Conservation (phyloP, 768 basidiomycete genomes). For the Psilocybe cubensis region DNA sequence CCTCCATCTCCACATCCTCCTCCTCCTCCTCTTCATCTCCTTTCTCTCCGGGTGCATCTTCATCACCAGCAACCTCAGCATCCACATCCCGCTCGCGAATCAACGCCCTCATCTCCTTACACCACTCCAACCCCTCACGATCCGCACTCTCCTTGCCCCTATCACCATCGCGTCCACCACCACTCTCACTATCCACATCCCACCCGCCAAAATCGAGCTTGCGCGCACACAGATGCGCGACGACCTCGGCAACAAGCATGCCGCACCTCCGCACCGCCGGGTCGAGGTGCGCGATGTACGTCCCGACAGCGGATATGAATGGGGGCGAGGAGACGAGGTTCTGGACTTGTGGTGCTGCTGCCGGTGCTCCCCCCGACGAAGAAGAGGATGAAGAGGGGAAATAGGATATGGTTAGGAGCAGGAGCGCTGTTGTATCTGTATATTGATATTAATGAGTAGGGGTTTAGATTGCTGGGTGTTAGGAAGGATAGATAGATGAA, state of each 20-base stretch:
- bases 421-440: constrained; percentile 72
- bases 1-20: constrained; percentile 9
- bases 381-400: constrained; percentile 54
- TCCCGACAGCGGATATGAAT: constrained; percentile 71
- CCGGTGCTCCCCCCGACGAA: too few species aligned
- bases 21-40: neutral
- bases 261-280: constrained; percentile 81
- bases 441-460: neutral
- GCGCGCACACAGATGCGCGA: constrained; percentile 65
- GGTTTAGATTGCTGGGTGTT: neutral
- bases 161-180: constrained; percentile 70
- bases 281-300: constrained; percentile 82
- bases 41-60: neutral
- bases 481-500: neutral
- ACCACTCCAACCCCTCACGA: constrained; percentile 67
- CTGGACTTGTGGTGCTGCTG: constrained; percentile 26
- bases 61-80: constrained; percentile 31
- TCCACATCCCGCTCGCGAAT: constrained; percentile 56
- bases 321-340: constrained; percentile 54
- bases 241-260: constrained; percentile 89
- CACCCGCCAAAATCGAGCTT: constrained; percentile 81
- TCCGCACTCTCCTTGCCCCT: constrained; percentile 41
- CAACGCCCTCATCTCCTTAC: constrained; percentile 59
- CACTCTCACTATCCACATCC: constrained; percentile 57
- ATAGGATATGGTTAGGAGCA: constrained; percentile 68